Evolutionary conservation across 2,329 filamentous ascomycete species (phyloP).

Genomic region (Laburnicola sp.): DNA sequence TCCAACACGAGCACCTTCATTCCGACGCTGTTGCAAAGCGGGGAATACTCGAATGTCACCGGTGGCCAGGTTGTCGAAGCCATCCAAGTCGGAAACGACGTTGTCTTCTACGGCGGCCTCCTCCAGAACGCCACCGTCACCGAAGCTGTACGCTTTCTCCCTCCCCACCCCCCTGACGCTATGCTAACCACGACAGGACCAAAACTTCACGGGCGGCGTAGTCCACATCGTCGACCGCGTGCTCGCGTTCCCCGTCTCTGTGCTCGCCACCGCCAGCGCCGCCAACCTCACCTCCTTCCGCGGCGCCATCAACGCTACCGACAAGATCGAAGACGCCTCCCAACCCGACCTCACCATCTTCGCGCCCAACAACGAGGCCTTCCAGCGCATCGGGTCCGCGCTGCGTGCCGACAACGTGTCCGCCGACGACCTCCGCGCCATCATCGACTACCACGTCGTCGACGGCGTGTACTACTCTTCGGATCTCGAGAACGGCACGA

Average conservation of each 20-base stretch:
- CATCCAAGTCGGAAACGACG: slow-evolving; percentile 46
- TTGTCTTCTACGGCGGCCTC: slow-evolving; percentile 58
- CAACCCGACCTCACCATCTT: slow-evolving; percentile 63
- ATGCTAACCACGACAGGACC: slow-evolving; percentile 32
- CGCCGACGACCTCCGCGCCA: slow-evolving; percentile 51
- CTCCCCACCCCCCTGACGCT: not conserved
- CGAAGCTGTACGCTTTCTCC: slow-evolving; percentile 48
- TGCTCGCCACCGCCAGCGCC: slow-evolving; percentile 36
- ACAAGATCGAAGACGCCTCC: slow-evolving; percentile 49
- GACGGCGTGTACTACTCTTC: slow-evolving; percentile 59
- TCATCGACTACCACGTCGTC: slow-evolving; percentile 68
- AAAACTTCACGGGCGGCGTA: slow-evolving; percentile 51
- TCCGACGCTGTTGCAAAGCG: slow-evolving; percentile 55
- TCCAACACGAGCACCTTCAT: slow-evolving; percentile 50
- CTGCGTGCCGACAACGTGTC: slow-evolving; percentile 55
- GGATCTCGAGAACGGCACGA: slow-evolving; percentile 47
- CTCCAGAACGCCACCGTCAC: slow-evolving; percentile 55
- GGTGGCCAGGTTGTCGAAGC: slow-evolving; percentile 62
- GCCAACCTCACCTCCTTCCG: slow-evolving; percentile 47
- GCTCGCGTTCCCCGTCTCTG: slow-evolving; percentile 45
- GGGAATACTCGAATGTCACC: slow-evolving; percentile 60
- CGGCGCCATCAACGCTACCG: slow-evolving; percentile 47
- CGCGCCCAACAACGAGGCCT: slow-evolving; percentile 63
- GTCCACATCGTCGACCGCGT: slow-evolving; percentile 53
- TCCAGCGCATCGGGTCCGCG: slow-evolving; percentile 60